Base-by-base conservation (phyloP, 2,329 filamentous ascomycete genomes). In the Aaosphaeria pasadenensis region DNA sequence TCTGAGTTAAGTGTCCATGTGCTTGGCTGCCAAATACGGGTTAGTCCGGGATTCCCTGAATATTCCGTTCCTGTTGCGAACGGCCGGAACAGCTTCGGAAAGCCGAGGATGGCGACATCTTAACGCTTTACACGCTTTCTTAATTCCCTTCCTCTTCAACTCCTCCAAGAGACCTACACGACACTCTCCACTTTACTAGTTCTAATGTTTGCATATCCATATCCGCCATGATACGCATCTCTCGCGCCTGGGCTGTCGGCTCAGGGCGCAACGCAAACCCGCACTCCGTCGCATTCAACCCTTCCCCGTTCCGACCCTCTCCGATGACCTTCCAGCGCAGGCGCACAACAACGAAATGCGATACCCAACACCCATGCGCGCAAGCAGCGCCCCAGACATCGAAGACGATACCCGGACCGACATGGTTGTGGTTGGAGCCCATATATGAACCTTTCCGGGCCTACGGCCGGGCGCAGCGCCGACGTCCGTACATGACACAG, bases 401-500 rank as follows among this genome's bases (percentile, higher is more conserved):
- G 11, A 62, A 58, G 28, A 63, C 65, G 1, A 75, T 76, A 36
- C 72, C 73, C 5, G 73, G 72, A 7, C 69, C 74, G 5, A 71
- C 64, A 43, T 74, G 71, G 69, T 62, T 74, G 11, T 77, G 74
- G 74, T 66, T 77, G 11, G 71, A 75, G 47, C 74, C 74, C 6
- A 65, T 77, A 44, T 68, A 70, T 39, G 63, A 62, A 33, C 75
- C 76, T 7, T 74, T 78, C 52, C 70, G 73, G 44, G 73, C 71
- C 40, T 96, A 94, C 65, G 84, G 81, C 11, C 80, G 85, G 24
- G 81, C 84, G 42, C 90, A 96, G 71, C 75, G 82, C 44, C 79
- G 80, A 43, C 77, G 85, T 43, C 91, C 92, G 0, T 88, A 89
- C 63, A 73, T 80, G n/a, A 95, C 89, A 7, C 91, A 96, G 74